phyloP scores from a whole-genome alignment of 2,329 filamentous ascomycete genomes.

The Neofusicoccum laricinum region DNA sequence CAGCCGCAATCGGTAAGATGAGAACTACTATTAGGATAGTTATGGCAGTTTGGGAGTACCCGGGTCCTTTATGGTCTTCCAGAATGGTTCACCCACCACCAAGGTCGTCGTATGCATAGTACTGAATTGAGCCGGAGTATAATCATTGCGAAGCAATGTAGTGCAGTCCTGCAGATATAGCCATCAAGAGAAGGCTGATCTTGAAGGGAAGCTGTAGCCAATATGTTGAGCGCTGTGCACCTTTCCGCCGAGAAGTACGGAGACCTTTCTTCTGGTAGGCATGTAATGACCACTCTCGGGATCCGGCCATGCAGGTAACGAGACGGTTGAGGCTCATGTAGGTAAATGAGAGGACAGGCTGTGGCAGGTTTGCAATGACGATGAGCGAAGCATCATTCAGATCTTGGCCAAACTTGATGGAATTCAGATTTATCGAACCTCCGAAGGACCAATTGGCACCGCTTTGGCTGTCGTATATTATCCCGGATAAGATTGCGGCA shows the following conservation, averaged over 20 bases:
- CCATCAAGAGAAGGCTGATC: conserved; percentile 36
- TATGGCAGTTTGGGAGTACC: background rate
- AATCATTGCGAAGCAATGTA: conserved; percentile 41
- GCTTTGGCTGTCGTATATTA: background rate
- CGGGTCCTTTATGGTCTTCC: background rate
- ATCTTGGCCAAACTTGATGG: background rate
- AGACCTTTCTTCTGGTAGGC: conserved; percentile 30
- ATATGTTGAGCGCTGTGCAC: conserved; percentile 39
- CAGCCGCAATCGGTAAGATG: background rate
- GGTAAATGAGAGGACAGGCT: conserved; percentile 45
- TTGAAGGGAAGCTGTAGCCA: conserved; percentile 41
- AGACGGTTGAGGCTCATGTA: conserved; percentile 47
- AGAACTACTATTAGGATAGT: background rate
- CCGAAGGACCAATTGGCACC: background rate
- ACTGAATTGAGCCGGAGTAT: background rate
- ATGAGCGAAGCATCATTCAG: background rate
- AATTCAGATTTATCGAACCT: background rate
- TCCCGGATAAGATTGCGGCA: background rate
- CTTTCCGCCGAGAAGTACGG: conserved; percentile 35
- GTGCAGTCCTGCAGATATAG: conserved; percentile 33
- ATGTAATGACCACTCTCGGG: conserved; percentile 45
- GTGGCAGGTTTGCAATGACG: conserved; percentile 47
- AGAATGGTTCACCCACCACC: background rate
- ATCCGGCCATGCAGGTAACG: conserved; percentile 40
- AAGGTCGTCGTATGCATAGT: background rate